These are phyloP conservation scores for Dactylonectria macrodidyma DNA, from an alignment of 2,329 filamentous ascomycete species.

Conservation along the genomic window DNA sequence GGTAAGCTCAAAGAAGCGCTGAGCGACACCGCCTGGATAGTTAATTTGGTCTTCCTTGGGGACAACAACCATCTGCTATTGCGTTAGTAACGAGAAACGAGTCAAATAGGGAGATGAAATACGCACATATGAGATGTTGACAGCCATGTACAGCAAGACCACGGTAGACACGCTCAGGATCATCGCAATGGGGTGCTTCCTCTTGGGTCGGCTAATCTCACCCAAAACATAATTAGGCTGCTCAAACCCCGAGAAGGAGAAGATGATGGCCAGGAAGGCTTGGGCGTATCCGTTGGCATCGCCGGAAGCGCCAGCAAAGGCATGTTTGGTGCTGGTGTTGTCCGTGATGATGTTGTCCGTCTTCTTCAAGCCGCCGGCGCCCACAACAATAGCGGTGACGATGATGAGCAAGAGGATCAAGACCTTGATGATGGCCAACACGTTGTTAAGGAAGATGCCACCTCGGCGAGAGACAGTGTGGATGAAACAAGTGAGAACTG, in stretches of 20 bases:
- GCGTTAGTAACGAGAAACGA: not conserved
- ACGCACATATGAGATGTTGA: constrained; percentile 56
- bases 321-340: constrained; percentile 45
- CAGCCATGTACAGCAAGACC: constrained; percentile 53
- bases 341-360: constrained; percentile 44
- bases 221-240: constrained; percentile 58
- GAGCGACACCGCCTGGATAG: constrained; percentile 45
- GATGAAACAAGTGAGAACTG: constrained; percentile 62
- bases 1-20: constrained; percentile 53
- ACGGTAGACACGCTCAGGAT: constrained; percentile 49
- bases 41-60: constrained; percentile 43
- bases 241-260: constrained; percentile 55
- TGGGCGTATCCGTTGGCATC: constrained; percentile 53
- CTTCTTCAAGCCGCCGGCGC: constrained; percentile 44
- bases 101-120: accelerated
- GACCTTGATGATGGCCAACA: constrained; percentile 65
- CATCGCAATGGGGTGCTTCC: constrained; percentile 53
- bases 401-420: constrained; percentile 62
- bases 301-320: constrained; percentile 42
- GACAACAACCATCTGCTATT: constrained; percentile 57
- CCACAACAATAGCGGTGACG: constrained; percentile 51
- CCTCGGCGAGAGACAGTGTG: constrained; percentile 64
- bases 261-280: constrained; percentile 62
- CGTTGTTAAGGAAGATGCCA: constrained; percentile 66
- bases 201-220: constrained; percentile 50